Evolutionary conservation across 441 rosid species (phyloP), one percentile per base, ranked within the genome.

Genomic region (Sinapis alba): DNA sequence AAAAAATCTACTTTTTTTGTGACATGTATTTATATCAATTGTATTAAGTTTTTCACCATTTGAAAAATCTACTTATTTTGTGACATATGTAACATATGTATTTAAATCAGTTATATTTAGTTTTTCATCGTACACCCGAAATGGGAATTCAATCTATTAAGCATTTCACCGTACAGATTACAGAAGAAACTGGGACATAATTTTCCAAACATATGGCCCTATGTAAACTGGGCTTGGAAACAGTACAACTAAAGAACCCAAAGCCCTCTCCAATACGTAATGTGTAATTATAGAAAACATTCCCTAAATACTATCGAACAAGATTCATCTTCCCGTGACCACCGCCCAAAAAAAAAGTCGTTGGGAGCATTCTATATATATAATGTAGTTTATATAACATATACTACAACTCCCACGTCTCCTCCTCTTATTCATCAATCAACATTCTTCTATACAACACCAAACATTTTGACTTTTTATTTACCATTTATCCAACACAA

Each of bases 381-480:
- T n/a, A 2, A 10, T 5, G 10, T 12, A 24, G 11, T 62, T 63
- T 19, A 21, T 51, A 28, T 19, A 11, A n/a, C n/a, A n/a, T 30
- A 45, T 11, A 67, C 7, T 5, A 32, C 7, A 32, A 45, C 68
- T 23, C 67, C 67, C 73, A 75, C 78, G 78, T 75, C 41, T 50
- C 78, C 1, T 20, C 50, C 54, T 19, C 3, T 9, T 16, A 6
- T 21, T 58, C 72, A 58, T 45, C 60, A 72, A 58, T 45, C 60
- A 72, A 53, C 57, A 72, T 51, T 24, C n/a, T 4, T 7, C 16
- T 5, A 51, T 10, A 62, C 10, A 0, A 10, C 13, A 7, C 69
- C 30, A 60, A 45, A 45, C 56, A 36, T 23, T 23, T 24, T 72
- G 18, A 66, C 13, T 15, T 72, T 66, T 7, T 6, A 65, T 50